These are phyloP conservation scores for Alternaria arborescens DNA, from an alignment of 2,329 filamentous ascomycete species.

Conservation along the genomic window DNA sequence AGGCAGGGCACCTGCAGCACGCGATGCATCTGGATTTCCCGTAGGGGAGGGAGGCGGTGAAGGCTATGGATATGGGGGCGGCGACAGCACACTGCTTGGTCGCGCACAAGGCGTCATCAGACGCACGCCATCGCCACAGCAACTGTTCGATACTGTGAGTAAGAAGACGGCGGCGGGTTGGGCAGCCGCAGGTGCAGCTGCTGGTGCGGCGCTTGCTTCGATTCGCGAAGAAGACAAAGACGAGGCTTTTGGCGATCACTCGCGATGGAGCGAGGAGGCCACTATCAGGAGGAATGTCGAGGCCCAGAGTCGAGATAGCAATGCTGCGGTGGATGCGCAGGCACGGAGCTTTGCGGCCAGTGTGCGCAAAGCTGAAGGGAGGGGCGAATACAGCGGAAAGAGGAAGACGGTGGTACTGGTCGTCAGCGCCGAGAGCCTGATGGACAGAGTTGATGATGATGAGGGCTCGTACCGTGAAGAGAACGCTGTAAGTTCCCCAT, in stretches of 20 bases:
- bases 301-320: slow-evolving; percentile 48
- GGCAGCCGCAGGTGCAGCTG: slow-evolving; percentile 80
- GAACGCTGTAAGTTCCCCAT: slow-evolving; percentile 73
- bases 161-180: slow-evolving; percentile 83
- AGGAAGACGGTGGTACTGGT: slow-evolving; percentile 85
- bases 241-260: slow-evolving; percentile 79
- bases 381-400: slow-evolving; percentile 33
- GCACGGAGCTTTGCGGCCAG: slow-evolving; percentile 44
- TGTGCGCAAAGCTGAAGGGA: slow-evolving; percentile 28
- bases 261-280: slow-evolving; percentile 91
- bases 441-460: slow-evolving; percentile 63
- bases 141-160: slow-evolving; percentile 84
- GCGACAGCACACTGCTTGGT: slow-evolving; percentile 71
- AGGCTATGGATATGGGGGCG: slow-evolving; percentile 44
- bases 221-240: slow-evolving; percentile 85
- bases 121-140: slow-evolving; percentile 85
- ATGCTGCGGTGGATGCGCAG: slow-evolving; percentile 44
- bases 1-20: slow-evolving; percentile 29
- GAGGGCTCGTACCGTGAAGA: slow-evolving; percentile 70
- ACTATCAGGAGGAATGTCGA: slow-evolving; percentile 66
- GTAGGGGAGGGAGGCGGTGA: slow-evolving; percentile 37
- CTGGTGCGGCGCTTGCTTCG: slow-evolving; percentile 82
- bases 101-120: slow-evolving; percentile 83
- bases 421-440: slow-evolving; percentile 77
- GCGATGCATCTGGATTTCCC: slow-evolving; percentile 31